Percentiles rank a stretch among this genome's conserved stretches.
These are phyloP conservation scores for Afroboletus lepidellus DNA, from an alignment of 1,284 basidiomycete species.

Conservation along the genomic window DNA sequence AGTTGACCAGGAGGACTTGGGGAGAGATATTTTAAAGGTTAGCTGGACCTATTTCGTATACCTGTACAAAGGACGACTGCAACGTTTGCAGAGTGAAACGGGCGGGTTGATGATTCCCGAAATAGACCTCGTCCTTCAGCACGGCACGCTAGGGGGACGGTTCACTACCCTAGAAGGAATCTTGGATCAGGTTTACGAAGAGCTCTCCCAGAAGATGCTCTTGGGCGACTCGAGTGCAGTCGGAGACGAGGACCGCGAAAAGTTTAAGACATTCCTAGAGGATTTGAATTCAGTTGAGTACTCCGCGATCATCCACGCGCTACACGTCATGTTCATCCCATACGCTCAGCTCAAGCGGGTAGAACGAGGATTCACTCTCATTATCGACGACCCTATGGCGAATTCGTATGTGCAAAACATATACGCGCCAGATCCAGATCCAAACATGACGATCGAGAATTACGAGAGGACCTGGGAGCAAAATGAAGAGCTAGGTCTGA, in stretches of 20 bases:
- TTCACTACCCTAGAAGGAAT: conserved; percentile 98
- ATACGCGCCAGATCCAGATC: conserved; percentile 90
- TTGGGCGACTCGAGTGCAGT: conserved; percentile 65
- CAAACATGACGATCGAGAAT: conserved; percentile 81
- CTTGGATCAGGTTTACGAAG: conserved; percentile 92
- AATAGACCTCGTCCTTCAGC: conserved; percentile 89
- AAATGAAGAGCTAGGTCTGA: conserved; percentile 94
- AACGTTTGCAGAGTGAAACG: conserved; percentile 72
- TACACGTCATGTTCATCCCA: conserved; percentile 1
- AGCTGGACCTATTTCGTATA: background rate
- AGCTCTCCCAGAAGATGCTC: conserved; percentile 90
- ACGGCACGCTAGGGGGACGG: conserved; percentile 95
- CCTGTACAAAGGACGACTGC: background rate
- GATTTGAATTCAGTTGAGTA: conserved; percentile 71
- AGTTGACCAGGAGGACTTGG: conserved; percentile 92
- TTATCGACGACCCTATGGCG: conserved; percentile 93
- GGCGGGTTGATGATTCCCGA: conserved; percentile 92
- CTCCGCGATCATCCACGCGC: background rate
- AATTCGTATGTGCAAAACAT: conserved; percentile 97
- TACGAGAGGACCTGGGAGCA: conserved; percentile 90
- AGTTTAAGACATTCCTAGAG: conserved; percentile 77
- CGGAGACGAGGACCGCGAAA: conserved; percentile 45
- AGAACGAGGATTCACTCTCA: conserved; percentile 81
- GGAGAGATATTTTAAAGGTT: conserved; percentile 91
- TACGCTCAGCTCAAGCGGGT: conserved; percentile 67